Conservation (phyloP, 1,284 basidiomycete genomes). For the Thelephora terrestris region DNA sequence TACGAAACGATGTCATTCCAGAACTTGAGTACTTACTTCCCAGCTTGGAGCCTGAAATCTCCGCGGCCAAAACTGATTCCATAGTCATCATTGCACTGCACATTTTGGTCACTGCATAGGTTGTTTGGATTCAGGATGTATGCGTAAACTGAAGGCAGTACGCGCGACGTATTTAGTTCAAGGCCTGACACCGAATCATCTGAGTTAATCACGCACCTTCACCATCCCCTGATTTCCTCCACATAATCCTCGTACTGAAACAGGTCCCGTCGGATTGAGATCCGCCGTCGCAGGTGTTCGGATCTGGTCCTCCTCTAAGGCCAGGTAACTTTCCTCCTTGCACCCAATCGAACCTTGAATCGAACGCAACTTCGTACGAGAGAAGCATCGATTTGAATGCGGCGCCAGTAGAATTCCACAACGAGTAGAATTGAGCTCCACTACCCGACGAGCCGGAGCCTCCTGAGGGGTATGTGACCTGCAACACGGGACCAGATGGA, state of each 20-base stretch:
- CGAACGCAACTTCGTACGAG: constrained; percentile 66
- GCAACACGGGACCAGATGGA: constrained; percentile 44
- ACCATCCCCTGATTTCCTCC: constrained; percentile 30
- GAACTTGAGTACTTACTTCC: constrained; percentile 44
- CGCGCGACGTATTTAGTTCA: not conserved
- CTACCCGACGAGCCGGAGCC: constrained; percentile 51
- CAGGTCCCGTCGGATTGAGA: constrained; percentile 29
- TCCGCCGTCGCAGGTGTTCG: constrained; percentile 31
- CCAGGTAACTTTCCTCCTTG: constrained; percentile 42
- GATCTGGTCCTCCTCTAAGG: constrained; percentile 30
- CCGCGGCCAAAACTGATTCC: constrained; percentile 33
- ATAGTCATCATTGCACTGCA: constrained; percentile 32
- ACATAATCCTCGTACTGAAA: constrained; percentile 38
- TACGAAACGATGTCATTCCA: not conserved
- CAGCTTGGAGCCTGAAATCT: constrained; percentile 30
- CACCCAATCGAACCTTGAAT: constrained; percentile 38
- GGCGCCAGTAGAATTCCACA: constrained; percentile 50
- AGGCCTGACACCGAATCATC: not conserved
- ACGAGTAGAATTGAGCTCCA: constrained; percentile 53
- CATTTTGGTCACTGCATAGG: constrained; percentile 16
- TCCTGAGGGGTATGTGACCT: constrained; percentile 52
- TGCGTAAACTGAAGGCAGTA: constrained; percentile 23
- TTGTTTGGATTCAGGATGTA: constrained; percentile 19
- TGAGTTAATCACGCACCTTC: constrained; percentile 25
- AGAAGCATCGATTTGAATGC: constrained; percentile 56